Conservation (phyloP, 805 yeast species). For the Teunomyces gatunensis region DNA sequence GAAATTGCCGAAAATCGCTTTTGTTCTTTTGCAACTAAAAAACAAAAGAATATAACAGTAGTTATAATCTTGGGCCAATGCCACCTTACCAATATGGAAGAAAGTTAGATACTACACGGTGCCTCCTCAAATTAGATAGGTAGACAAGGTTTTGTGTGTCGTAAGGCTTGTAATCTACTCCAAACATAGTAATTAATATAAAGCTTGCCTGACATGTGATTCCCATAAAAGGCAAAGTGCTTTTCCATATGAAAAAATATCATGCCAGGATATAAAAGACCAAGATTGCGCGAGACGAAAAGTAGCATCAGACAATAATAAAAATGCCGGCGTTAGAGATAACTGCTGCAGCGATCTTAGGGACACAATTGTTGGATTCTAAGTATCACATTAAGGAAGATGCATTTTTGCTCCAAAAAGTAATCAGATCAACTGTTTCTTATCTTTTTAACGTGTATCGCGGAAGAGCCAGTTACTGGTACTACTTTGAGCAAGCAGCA, state of each 20-base stretch:
- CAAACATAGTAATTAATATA: not conserved
- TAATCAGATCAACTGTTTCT: slow-evolving; percentile 38
- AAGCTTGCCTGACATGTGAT: not conserved
- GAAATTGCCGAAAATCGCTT: too few species aligned
- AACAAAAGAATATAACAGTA: too few species aligned
- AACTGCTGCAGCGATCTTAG: slow-evolving; percentile 42
- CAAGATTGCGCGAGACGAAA: not conserved
- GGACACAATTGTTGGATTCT: slow-evolving; percentile 47
- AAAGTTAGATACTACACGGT: too few species aligned
- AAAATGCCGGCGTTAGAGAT: slow-evolving; percentile 37
- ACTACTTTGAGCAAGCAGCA: slow-evolving; percentile 60
- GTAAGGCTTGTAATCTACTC: not conserved
- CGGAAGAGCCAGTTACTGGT: slow-evolving; percentile 63
- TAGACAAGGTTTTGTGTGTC: not conserved
- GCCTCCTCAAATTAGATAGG: too few species aligned
- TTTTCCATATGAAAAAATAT: not conserved
- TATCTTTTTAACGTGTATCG: slow-evolving; percentile 37
- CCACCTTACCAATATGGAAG: too few species aligned
- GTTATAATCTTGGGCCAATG: too few species aligned
- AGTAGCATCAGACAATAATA: not conserved
- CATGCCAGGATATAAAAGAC: not conserved
- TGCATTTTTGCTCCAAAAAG: slow-evolving; percentile 45
- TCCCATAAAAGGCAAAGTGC: not conserved
- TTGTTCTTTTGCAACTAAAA: too few species aligned
- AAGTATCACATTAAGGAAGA: slow-evolving; percentile 52